A percentile compares a stretch with the other conserved stretches of the same genome.
Evolutionary conservation across 1,284 basidiomycete genomes (phyloP).

Genomic region (Thecaphora thlaspeos): DNA sequence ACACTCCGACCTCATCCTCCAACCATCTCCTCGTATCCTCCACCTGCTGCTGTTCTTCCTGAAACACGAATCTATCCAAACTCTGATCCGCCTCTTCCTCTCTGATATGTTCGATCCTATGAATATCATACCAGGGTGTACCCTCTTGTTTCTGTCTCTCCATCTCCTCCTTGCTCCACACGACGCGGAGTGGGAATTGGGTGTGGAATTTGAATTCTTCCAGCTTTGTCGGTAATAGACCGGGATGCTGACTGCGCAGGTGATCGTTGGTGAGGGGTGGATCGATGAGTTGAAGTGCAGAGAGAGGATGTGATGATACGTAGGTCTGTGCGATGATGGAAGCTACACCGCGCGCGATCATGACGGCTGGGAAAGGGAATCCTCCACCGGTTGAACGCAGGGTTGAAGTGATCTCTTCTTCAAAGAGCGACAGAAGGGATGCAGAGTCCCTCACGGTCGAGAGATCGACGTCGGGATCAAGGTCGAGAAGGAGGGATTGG

Average conservation of each 20-base stretch:
- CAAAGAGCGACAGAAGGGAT: conserved; percentile 22
- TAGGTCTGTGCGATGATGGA: conserved; percentile 46
- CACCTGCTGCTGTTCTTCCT: conserved; percentile 28
- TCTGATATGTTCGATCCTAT: conserved; percentile 46
- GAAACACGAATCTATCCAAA: conserved; percentile 42
- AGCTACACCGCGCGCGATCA: conserved; percentile 31
- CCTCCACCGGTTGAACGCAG: conserved; percentile 17
- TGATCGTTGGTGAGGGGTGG: conserved; percentile 43
- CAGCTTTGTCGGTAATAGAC: conserved; percentile 20
- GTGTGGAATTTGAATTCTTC: conserved; percentile 47
- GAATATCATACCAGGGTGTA: conserved; percentile 48
- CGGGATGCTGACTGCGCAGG: conserved; percentile 11
- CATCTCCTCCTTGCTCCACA: conserved; percentile 40
- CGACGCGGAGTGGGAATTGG: conserved; percentile 43
- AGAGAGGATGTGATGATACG: conserved; percentile 47
- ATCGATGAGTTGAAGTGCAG: conserved; percentile 45
- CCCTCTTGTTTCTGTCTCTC: conserved; percentile 18
- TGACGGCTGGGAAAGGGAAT: conserved; percentile 45
- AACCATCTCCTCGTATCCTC: conserved; percentile 38
- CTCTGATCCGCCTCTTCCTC: conserved; percentile 48
- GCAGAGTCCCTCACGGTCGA: conserved; percentile 19
- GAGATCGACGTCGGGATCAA: conserved; percentile 32
- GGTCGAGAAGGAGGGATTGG: conserved; percentile 36
- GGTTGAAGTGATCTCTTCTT: conserved; percentile 27
- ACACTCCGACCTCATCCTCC: conserved; percentile 53